Evolutionary conservation across 2,329 filamentous ascomycete species (phyloP), one percentile per base, ranked within the genome.

Genomic region (Magnaporthiopsis incrustans): DNA sequence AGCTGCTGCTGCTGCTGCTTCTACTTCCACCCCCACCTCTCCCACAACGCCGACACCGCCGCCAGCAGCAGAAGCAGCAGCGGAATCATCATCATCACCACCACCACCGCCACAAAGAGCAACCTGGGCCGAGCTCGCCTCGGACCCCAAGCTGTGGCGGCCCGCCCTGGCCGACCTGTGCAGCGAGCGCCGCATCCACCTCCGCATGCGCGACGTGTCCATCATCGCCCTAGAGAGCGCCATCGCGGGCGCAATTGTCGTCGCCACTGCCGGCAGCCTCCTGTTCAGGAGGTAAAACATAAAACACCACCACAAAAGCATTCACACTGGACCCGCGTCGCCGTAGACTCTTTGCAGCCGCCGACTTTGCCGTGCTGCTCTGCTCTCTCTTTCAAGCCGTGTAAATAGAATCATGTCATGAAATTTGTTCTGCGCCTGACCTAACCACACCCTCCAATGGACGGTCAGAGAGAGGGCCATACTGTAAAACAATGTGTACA

Each of bases 191-290:
- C 77, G 76, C 66, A 78, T 92, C 70, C 78, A 82, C 61, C 70
- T 91, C 66, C 83, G 84, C 58, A 90, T 90, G 79, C 82, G 85
- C 63, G 89, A 93, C 70, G 77, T 89, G 38, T 91, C 89, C 2
- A 75, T 88, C n/a, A 77, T 90, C 68, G 87, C 84, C 61, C 76
- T 91, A 50, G 85, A 92, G 74, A 84, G 89, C 64, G 86, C 84
- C 10, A 80, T 85, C 33, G 82, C 85, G 0, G 89, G 90, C n/a
- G 89, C 86, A 14, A 80, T 82, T 0, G 68, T 89, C 22, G 83
- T 82, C 63, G 83, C 82, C 50, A 74, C 84, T 56, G 69, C 89
- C 63, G 79, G 80, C 6, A 67, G 87, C 57, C 70, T 85, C 58
- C 68, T 83, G 27, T 72, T 80, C 60, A 74, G 80, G 65, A 79